Percentiles rank a stretch among this genome's conserved stretches.
Evolutionary conservation across 306 rosid genomes (phyloP).

Genomic region (Urtica urens): DNA sequence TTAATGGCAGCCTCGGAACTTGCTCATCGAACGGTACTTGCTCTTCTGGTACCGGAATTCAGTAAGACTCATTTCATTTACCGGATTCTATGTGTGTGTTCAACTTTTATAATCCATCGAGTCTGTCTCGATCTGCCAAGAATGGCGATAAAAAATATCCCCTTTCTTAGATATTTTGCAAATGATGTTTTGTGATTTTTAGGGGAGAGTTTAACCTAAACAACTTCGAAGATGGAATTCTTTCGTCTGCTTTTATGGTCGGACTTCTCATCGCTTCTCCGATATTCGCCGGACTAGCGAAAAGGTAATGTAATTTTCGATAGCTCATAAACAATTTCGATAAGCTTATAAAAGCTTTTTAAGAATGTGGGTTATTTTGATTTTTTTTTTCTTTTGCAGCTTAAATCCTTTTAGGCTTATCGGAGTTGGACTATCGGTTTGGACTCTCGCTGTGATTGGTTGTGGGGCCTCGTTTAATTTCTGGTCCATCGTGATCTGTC

Average conservation of each 20-base stretch:
- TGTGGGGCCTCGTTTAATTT: conserved; percentile 54
- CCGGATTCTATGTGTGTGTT: neutral
- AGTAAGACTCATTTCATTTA: conserved; percentile 51
- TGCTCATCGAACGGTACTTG: conserved; percentile 50
- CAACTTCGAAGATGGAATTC: conserved; percentile 74
- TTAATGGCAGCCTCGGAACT: conserved; percentile 57
- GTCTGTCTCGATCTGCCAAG: neutral
- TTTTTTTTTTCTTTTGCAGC: conserved; percentile 34
- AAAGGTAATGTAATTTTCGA: conserved; percentile 35
- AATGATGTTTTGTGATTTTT: neutral
- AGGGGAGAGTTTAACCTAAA: conserved; percentile 66
- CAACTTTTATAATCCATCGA: neutral
- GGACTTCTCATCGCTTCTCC: conserved; percentile 89
- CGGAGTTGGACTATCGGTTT: conserved; percentile 76
- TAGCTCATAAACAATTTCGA: no score
- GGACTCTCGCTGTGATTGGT: conserved; percentile 57
- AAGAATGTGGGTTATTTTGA: neutral
- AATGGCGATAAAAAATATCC: neutral
- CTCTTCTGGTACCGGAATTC: conserved; percentile 72
- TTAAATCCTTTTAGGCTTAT: conserved; percentile 74
- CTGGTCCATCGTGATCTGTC: conserved; percentile 71
- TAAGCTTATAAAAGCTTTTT: neutral
- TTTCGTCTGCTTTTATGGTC: conserved; percentile 95
- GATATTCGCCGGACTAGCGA: conserved; percentile 74
- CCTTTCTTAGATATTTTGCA: no score